Conservation (phyloP, 2,329 filamentous ascomycete genomes). For the Epichloe bromicola region DNA sequence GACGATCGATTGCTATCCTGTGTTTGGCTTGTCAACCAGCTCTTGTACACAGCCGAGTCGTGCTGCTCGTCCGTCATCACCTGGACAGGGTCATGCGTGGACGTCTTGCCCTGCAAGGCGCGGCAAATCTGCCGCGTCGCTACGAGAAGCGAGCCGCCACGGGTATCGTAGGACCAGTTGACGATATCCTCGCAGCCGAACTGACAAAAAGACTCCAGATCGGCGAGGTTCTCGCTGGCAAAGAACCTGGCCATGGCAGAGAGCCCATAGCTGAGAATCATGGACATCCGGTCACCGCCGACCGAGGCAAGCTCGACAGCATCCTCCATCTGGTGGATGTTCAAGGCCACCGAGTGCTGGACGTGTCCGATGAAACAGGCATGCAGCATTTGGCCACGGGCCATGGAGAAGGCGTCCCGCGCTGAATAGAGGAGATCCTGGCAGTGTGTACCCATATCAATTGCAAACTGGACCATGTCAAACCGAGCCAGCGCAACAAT, state of each 20-base stretch:
- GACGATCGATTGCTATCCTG: slow-evolving; percentile 50
- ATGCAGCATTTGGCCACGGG: slow-evolving; percentile 56
- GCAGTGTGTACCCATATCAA: slow-evolving; percentile 49
- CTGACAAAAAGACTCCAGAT: slow-evolving; percentile 57
- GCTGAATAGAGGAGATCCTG: slow-evolving; percentile 52
- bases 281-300: slow-evolving; percentile 58
- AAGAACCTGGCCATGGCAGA: slow-evolving; percentile 55
- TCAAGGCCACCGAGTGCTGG: slow-evolving; percentile 44
- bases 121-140: slow-evolving; percentile 52
- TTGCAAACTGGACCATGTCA: slow-evolving; percentile 54
- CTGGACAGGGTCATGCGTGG: slow-evolving; percentile 31
- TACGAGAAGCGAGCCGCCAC: slow-evolving; percentile 58
- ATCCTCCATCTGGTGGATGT: slow-evolving; percentile 47
- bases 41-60: slow-evolving; percentile 43
- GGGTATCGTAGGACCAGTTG: slow-evolving; percentile 57
- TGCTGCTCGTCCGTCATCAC: slow-evolving; percentile 60
- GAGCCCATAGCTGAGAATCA: slow-evolving; percentile 59
- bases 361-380: slow-evolving; percentile 59
- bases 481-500: slow-evolving; percentile 57
- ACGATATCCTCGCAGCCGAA: slow-evolving; percentile 63
- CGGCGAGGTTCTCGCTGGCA: slow-evolving; percentile 52
- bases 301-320: slow-evolving; percentile 53
- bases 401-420: slow-evolving; percentile 51
- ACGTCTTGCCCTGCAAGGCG: slow-evolving; percentile 64
- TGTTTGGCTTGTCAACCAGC: slow-evolving; percentile 38